Evolutionary conservation across 495 filamentous ascomycete species (phyloP).

Genomic region (Neurospora sp.): DNA sequence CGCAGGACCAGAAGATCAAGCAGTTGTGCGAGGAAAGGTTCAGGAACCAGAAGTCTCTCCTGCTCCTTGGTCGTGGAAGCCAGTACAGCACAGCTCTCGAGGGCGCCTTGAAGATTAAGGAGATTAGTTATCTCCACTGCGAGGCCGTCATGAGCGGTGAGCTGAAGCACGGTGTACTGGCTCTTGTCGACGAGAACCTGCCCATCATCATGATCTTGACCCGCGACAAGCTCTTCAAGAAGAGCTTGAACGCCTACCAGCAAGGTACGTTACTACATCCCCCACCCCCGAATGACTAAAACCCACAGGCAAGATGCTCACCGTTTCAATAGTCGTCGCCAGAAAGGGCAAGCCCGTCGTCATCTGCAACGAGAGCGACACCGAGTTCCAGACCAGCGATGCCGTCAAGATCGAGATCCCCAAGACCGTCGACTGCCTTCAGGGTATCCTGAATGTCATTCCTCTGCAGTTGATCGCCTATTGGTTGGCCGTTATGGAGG

Average conservation of each 20-base stretch:
- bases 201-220: slow-evolving; percentile 99
- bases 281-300: neutral
- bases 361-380: slow-evolving; percentile 87
- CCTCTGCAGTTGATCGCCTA: slow-evolving; percentile 95
- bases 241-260: slow-evolving; percentile 97
- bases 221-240: slow-evolving; percentile 87
- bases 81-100: slow-evolving; percentile 97
- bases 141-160: slow-evolving; percentile 99
- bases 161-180: slow-evolving; percentile 95
- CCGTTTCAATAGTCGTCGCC: slow-evolving; percentile 59
- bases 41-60: slow-evolving; percentile 92
- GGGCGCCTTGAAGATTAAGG: slow-evolving; percentile 98
- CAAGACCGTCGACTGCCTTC: slow-evolving; percentile 86
- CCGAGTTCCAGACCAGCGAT: slow-evolving; percentile 75
- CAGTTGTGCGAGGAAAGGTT: slow-evolving; percentile 78
- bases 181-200: slow-evolving; percentile 92
- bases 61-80: slow-evolving; percentile 86
- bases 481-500: slow-evolving; percentile 94
- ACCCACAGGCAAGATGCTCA: slow-evolving; percentile 6
- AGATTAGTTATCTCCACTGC: slow-evolving; percentile 98
- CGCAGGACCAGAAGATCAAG: slow-evolving; percentile 89
- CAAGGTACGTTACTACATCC: slow-evolving; percentile 53
- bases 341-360: slow-evolving; percentile 92
- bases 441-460: slow-evolving; percentile 95
- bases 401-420: slow-evolving; percentile 97